Evolutionary conservation across 495 filamentous ascomycete species (phyloP), one percentile per base, ranked within the genome.

Genomic region (Penicillium subrubescens): DNA sequence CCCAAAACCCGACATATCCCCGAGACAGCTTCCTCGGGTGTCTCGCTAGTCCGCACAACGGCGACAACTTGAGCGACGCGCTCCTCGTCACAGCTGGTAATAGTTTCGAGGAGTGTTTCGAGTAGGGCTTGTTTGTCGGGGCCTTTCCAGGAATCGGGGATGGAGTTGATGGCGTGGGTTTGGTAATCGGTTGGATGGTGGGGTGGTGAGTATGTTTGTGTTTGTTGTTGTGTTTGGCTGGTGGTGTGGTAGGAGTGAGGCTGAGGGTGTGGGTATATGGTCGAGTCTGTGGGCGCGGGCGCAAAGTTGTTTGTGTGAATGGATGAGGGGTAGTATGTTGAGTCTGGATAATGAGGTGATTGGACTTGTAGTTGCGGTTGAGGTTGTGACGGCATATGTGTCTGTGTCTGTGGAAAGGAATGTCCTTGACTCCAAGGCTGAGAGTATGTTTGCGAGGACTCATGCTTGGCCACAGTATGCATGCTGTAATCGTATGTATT

Each of bases 11-110:
- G 66, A 50, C 71, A 77, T 2, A 77, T 73, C 5, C 72, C 72
- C 54, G 70, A 63, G 17, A 77, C 71, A 19, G 75, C 75, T 8
- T 73, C 75, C 48, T 77, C 75, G n/a, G 75, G 75, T 14, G 75
- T 69, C 21, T 62, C 52, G 52, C 75, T 77, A 15, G 46, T 59
- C 12, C 75, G 72, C 19, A 77, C 69, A 35, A 77, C 74, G 5
- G 66, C 59, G 15, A 77, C 64, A 19, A 77, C 73, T 14, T 72
- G 72, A 3, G 65, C 70, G 3, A 77, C 64, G 43, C 60, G 62
- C 19, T 63, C 35, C 27, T 77, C 75, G 43, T 76, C 72, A 27
- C 75, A 77, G 60, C 67, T 70, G 56, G 67, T 59, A n/a, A 77
- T 74, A 5, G 72, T 77, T 37, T 72, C 62, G 46, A 76, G 65